phyloP scores from a whole-genome alignment of 495 filamentous ascomycete species.

The Lophiostoma macrostomum region DNA sequence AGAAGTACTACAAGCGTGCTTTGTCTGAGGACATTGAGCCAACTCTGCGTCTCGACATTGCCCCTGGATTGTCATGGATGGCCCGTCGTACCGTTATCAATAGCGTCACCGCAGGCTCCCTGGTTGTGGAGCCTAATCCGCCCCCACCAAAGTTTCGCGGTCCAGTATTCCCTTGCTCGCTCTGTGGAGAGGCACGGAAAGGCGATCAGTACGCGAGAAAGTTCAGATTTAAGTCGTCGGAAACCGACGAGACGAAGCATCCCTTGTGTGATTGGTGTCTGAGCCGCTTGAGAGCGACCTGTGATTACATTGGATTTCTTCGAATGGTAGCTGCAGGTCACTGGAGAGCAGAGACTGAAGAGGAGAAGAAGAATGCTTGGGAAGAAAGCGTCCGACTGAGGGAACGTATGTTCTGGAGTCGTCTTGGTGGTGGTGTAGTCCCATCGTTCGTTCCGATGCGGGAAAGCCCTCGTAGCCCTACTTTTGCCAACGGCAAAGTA shows the following conservation, averaged over 20 bases:
- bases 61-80: slow-evolving; percentile 90
- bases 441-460: slow-evolving; percentile 50
- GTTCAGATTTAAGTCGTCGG: slow-evolving; percentile 86
- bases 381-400: slow-evolving; percentile 84
- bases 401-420: slow-evolving; percentile 94
- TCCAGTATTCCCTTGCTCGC: slow-evolving; percentile 67
- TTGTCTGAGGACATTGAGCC: slow-evolving; percentile 91
- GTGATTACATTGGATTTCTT: slow-evolving; percentile 88
- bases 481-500: slow-evolving; percentile 14
- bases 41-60: slow-evolving; percentile 80
- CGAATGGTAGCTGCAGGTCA: slow-evolving; percentile 86
- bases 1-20: slow-evolving; percentile 86
- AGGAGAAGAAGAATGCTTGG: slow-evolving; percentile 82
- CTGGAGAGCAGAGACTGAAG: slow-evolving; percentile 72
- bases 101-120: slow-evolving; percentile 78
- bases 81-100: slow-evolving; percentile 77
- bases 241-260: slow-evolving; percentile 77
- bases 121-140: slow-evolving; percentile 85
- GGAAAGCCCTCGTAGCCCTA: slow-evolving; percentile 36
- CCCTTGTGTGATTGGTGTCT: slow-evolving; percentile 89
- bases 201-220: slow-evolving; percentile 67
- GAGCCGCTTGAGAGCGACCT: slow-evolving; percentile 75
- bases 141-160: slow-evolving; percentile 51
- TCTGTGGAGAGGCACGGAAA: slow-evolving; percentile 80
- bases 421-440: slow-evolving; percentile 84